Evolutionary conservation across 371 early-diverging fungal genomes (phyloP).

Genomic region (Rhizomucor miehei): DNA sequence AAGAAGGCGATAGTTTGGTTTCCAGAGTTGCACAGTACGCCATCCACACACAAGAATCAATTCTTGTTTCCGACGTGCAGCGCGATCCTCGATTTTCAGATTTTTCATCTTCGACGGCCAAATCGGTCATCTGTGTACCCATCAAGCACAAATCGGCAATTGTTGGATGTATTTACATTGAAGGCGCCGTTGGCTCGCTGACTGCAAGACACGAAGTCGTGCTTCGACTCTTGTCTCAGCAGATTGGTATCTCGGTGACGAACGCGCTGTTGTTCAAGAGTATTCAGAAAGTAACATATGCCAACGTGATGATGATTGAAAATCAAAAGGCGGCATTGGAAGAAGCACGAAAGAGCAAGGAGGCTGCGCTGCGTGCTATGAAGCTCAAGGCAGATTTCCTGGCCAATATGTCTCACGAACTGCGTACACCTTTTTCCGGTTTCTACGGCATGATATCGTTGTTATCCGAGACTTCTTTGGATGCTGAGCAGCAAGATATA

Average conservation of each 20-base stretch:
- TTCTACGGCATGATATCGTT: constrained; percentile 64
- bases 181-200: constrained; percentile 47
- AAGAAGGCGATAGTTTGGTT: constrained; percentile 36
- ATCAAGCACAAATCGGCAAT: constrained; percentile 54
- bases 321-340: constrained; percentile 47
- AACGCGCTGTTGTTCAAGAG: constrained; percentile 57
- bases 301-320: constrained; percentile 50
- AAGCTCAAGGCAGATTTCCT: constrained; percentile 52
- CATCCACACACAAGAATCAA: constrained; percentile 37
- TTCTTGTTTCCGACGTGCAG: constrained; percentile 37
- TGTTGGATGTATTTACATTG: constrained; percentile 61
- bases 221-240: constrained; percentile 51
- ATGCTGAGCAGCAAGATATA: constrained; percentile 58
- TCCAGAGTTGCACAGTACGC: constrained; percentile 41
- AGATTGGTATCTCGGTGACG: constrained; percentile 60
- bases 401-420: constrained; percentile 65
- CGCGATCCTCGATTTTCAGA: constrained; percentile 43
- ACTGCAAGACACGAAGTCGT: constrained; percentile 53
- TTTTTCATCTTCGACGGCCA: constrained; percentile 20
- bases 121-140: constrained; percentile 56
- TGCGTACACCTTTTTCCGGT: constrained; percentile 59
- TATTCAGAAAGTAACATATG: constrained; percentile 44
- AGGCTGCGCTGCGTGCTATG: constrained; percentile 49
- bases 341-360: constrained; percentile 49
- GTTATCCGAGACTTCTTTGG: constrained; percentile 50